These are phyloP conservation scores for Cladophialophora carrionii DNA, from an alignment of 2,329 filamentous ascomycete species.

Conservation along the genomic window DNA sequence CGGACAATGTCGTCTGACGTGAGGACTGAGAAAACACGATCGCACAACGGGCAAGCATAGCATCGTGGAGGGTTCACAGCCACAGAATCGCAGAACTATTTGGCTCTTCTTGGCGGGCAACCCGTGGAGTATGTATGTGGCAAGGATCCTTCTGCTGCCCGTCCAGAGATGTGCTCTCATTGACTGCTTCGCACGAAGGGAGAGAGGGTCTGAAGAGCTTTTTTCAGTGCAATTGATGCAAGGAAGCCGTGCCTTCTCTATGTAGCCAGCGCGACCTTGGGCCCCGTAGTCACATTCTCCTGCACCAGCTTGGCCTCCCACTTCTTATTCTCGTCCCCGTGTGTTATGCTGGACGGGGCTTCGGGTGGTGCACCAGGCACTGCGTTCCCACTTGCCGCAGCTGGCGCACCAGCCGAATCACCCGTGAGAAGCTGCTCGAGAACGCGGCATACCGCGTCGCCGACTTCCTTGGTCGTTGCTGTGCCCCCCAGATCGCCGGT, in stretches of 20 bases:
- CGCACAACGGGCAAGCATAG: not conserved
- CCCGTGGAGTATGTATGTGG: not conserved
- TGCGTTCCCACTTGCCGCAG: conserved; percentile 4
- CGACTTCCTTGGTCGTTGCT: conserved; percentile 92
- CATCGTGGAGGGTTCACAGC: not conserved
- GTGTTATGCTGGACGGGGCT: conserved; percentile 8
- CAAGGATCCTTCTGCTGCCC: not conserved
- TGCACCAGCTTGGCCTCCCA: conserved; percentile 26
- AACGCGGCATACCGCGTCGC: conserved; percentile 80
- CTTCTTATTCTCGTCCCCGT: conserved; percentile 23
- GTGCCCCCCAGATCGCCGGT: conserved; percentile 96
- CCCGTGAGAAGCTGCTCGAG: conserved; percentile 42
- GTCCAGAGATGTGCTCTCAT: not conserved
- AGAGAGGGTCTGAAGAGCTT: not conserved
- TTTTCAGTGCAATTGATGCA: not conserved
- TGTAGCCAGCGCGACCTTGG: conserved; percentile 18
- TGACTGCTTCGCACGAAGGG: not conserved
- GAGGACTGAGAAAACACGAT: not conserved
- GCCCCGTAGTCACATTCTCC: conserved; percentile 25
- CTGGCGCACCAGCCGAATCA: not conserved
- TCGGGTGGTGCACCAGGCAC: not conserved
- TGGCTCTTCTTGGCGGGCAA: not conserved
- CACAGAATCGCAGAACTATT: not conserved
- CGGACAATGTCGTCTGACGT: not conserved
- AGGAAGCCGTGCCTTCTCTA: not conserved